Evolutionary conservation across 106 monocot species (phyloP).

Genomic region (Agapanthus africanus): DNA sequence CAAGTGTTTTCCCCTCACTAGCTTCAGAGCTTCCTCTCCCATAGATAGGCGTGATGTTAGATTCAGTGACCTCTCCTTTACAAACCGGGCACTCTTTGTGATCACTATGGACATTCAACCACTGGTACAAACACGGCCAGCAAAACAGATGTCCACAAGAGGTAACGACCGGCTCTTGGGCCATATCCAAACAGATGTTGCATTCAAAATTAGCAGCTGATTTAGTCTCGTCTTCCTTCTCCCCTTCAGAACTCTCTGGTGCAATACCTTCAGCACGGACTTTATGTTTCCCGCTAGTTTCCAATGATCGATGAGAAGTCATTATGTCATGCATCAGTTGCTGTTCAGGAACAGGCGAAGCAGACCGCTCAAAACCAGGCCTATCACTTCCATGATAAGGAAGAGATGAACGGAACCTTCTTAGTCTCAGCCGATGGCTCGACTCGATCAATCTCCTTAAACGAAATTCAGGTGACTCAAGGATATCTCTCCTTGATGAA

Average conservation of each 20-base stretch:
- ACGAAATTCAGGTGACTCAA: not conserved
- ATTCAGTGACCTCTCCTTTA: constrained; percentile 52
- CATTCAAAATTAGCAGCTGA: constrained; percentile 51
- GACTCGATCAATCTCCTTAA: constrained; percentile 14
- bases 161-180: constrained; percentile 65
- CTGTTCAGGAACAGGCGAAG: constrained; percentile 5
- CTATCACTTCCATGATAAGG: not conserved
- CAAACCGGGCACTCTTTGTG: constrained; percentile 69
- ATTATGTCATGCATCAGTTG: constrained; percentile 16
- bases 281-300: constrained; percentile 45
- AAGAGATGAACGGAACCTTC: not conserved
- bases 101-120: constrained; percentile 46
- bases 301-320: constrained; percentile 18
- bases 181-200: constrained; percentile 67
- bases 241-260: constrained; percentile 7
- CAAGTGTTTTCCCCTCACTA: not conserved
- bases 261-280: constrained; percentile 1
- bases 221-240: constrained; percentile 21
- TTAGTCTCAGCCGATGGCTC: not conserved
- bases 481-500: not conserved
- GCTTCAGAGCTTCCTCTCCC: constrained; percentile 31
- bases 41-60: constrained; percentile 57
- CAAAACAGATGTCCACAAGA: constrained; percentile 76
- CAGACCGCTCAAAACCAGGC: not conserved
- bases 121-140: constrained; percentile 70